Conservation (phyloP, 345 rosid genomes). For the Euphorbia pulcherrima region DNA sequence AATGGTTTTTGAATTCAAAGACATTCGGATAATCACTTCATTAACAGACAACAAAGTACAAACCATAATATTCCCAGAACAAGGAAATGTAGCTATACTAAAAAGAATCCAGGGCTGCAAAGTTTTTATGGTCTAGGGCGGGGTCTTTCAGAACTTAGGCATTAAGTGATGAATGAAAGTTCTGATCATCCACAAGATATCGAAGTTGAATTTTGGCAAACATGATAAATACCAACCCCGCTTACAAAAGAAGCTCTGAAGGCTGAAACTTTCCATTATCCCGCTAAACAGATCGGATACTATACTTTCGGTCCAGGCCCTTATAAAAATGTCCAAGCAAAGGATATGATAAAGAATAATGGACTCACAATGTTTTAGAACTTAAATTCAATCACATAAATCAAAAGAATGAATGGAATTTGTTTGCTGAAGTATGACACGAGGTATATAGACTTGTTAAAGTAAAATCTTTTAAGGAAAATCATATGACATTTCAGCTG, state of each 20-base stretch:
- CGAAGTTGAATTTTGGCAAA: not conserved
- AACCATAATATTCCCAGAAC: not conserved
- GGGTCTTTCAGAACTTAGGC: not conserved
- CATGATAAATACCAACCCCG: not conserved
- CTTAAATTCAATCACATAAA: not conserved
- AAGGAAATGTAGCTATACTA: not conserved
- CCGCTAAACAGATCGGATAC: not conserved
- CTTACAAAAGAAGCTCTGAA: not conserved
- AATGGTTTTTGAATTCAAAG: constrained; percentile 7
- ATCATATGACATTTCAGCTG: not conserved
- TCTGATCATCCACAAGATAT: not conserved
- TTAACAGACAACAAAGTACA: not conserved
- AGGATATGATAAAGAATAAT: not conserved
- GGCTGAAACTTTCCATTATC: not conserved
- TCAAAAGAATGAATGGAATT: not conserved
- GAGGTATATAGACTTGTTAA: not conserved
- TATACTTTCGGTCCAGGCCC: not conserved
- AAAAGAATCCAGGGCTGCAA: not conserved
- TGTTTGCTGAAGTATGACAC: not conserved
- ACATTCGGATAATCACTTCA: not conserved
- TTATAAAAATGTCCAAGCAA: not conserved
- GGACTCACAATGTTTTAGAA: not conserved
- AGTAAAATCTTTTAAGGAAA: not conserved
- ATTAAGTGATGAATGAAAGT: not conserved
- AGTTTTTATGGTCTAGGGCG: not conserved